Base-by-base conservation (phyloP, 768 basidiomycete species). In the Termitomyces sp. region DNA sequence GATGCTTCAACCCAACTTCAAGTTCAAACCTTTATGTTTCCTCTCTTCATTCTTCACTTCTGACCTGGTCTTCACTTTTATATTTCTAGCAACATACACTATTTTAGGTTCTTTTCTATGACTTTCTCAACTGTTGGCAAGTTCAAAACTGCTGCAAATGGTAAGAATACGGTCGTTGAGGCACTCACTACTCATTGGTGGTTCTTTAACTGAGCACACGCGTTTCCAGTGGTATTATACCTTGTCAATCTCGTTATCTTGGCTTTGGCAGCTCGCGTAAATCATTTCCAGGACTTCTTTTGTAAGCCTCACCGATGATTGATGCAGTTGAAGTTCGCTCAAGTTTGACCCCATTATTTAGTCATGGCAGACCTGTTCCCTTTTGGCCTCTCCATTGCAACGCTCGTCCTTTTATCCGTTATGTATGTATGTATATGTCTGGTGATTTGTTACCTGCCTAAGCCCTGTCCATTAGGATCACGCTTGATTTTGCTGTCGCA, bases 351-450 rank as follows among this genome's bases (percentile, higher is more conserved):
- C 12, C 20, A 40, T n/a, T 18, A 22, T 36, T 1, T 32, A 85
- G 83, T 78, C 65, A 69, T 80, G 47, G 84, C 84, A 6, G 83
- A 85, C 68, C 66, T 82, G 24, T 83, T 84, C 65, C 84, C 84
- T n/a, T 71, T 85, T 55, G 77, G 72, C n/a, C 75, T 86, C 38
- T 83, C 83, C 32, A 79, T 83, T 63, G 66, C 74, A 51, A 82
- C 82, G 2, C 64, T 82, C 32, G 67, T 77, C 35, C 56, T 82
- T 32, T 66, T 84, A 38, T 63, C 73, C 33, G 32, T 71, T 40
- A 69, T 76, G 84, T 83, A 57, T 76, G 84, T 83, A 57, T 56
- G 80, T 54, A 69, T 7, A 44, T 58, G 47, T 38, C 38, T 20
- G 26, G 38, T 4, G 3, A 30, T n/a, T 45, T 32, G 16, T 8